Evolutionary conservation across 2,329 filamentous ascomycete species (phyloP), one percentile per base, ranked within the genome.

Genomic region (Cladosporium sp.): DNA sequence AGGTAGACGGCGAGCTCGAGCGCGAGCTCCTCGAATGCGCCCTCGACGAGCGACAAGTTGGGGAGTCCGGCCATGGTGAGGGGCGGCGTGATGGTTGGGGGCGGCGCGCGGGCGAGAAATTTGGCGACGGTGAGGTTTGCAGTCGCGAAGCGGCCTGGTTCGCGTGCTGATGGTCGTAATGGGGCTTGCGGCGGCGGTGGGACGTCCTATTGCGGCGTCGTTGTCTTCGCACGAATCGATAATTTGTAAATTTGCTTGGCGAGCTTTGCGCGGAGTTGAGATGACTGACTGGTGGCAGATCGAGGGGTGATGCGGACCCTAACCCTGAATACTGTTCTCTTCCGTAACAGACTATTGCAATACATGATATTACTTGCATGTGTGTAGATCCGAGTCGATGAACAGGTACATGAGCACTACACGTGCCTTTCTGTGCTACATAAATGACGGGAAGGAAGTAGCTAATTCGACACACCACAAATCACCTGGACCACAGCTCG

Each of bases 1-100:
- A 99, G 85, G 82, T 96, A 97, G 75, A 93, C 91, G 79, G 94
- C 93, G 84, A 99, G 91, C 83, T 99, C 95, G 80, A 91, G 89
- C 75, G 91, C 89, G 77, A 97, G 89, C 83, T 98, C 95, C 79
- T 93, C 89, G 80, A 97, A 97, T 75, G 88, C 87, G 80, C 95
- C 95, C 84, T 99, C 95, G 80, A 99, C 88, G 73, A 89, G 82
- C 73, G 88, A 84, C 75, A 86, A 88, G 71, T 83, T 88, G 67
- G 85, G 82, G 69, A 86, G 82, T 73, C 82, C 85, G 69, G 86
- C 84, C 86, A 89, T 89, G 72, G 31, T 60, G 56, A 33, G 26
- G 49, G 23, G 46, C 28, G 33, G 61, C 7, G n/a, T 35, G 23
- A 23, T 29, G 23, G 29, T 56, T 16, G 52, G 56, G 26, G 50